Evolutionary conservation across 2,329 filamentous ascomycete species (phyloP), one percentile per base, ranked within the genome.

Genomic region (Verticillium dahliae): DNA sequence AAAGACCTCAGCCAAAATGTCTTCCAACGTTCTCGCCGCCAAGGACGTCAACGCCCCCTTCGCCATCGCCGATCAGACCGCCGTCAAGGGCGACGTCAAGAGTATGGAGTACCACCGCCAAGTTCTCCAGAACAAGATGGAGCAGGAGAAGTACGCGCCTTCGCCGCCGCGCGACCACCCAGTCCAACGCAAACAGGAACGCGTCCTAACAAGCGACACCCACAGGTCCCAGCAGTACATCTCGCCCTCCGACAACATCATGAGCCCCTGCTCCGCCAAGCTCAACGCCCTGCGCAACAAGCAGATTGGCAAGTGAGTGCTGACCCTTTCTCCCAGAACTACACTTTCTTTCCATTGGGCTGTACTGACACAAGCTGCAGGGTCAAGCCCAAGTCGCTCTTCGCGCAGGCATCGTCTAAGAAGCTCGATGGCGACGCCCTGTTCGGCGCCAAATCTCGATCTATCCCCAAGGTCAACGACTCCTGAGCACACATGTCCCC

Each of bases 161-260:
- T n/a, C 39, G 39, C 39, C 14, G 15, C 15, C 39, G 45, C 45
- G 18, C n/a, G 22, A 14, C 39, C 6, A 4, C 39, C 11, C 13
- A 41, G 15, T 14, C 39, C 39, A 50, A 18, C 18, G n/a, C 18
- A 60, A 55, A 60, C 11, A 50, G n/a, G 10, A 15, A 9, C 54
- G 1, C 5, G 27, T 33, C 31, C 66, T 63, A 63, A 62, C 39
- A 61, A 56, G 50, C 61, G 15, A 45, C 60, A 35, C 58, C 58
- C 55, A 59, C 67, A 76, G 78, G 59, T 69, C 75, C 56, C 78
- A 81, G 68, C 78, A 83, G 67, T 94, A 93, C 76, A 81, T 93
- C 73, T 93, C 90, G 18, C 91, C 91, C 2, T 93, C 90, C n/a
- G 91, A 96, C 75, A 87, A 86, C 76, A 93, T 96, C 80, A 90